Evolutionary conservation across 2,329 filamentous ascomycete genomes (phyloP), one percentile per base, ranked within the genome.

Genomic region (Westerdykella aurantiaca): DNA sequence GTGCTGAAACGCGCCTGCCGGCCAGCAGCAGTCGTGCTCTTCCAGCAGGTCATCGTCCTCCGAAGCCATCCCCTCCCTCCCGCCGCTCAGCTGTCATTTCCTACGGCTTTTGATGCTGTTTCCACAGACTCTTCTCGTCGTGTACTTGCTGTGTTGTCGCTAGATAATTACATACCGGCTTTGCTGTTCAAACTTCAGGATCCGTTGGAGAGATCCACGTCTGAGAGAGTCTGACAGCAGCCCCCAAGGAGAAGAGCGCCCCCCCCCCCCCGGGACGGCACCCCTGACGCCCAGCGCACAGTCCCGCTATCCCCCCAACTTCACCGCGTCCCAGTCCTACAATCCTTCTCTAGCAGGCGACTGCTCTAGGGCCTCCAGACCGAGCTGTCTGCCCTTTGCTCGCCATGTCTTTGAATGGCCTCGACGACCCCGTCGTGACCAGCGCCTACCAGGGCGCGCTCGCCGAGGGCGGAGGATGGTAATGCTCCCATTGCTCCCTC

Each of bases 401-500:
- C 46, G 57, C 40, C 47, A 97, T 97, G 91, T 96, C 91, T 76
- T 78, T 97, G 70, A 95, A 95, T 82, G 93, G 93, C 53, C 78
- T 97, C 71, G 90, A 96, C 73, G 79, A 82, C 72, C 74, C 79
- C 57, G 79, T 81, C 64, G 79, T 98, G 71, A 80, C 83, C 70
- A 88, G 94, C 72, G 89, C 90, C 60, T 84, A 95, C 71, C 85
- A 90, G 64, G 75, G 80, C 58, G 86, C 88, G 44, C 75, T 83
- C 57, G 79, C 80, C 47, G 93, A 97, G 70, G 81, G 88, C 46
- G 90, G 89, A 73, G 90, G 89, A 84, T 98, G 93, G 93, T 97
- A 21, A 79, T 70, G 86, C 75, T 48, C 33, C 47, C 39, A 38
- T 38, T 39, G n/a, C n/a, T n/a, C n/a, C n/a, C n/a, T n/a, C n/a